Percentiles rank a stretch among this genome's conserved stretches.
phyloP scores from a whole-genome alignment of 805 yeast genomes.

The Candida anglica region DNA sequence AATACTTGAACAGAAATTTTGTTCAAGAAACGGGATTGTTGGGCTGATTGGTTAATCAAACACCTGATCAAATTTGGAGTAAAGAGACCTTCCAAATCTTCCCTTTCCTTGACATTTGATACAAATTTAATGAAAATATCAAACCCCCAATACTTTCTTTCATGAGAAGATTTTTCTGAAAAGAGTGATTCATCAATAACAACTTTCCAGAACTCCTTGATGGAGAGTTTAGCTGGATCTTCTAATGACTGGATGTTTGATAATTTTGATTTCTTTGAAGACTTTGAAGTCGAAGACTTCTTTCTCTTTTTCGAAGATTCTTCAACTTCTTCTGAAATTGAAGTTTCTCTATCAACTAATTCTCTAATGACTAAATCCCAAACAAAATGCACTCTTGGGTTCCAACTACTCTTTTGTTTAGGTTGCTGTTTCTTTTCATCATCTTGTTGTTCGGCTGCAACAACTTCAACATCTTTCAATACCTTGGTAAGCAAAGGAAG shows the following conservation, averaged over 20 bases:
- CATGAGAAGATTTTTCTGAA: conserved; percentile 71
- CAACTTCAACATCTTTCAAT: conserved; percentile 52
- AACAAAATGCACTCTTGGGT: conserved; percentile 69
- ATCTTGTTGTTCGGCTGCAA: conserved; percentile 32
- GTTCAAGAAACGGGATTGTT: conserved; percentile 59
- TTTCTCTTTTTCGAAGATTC: conserved; percentile 13
- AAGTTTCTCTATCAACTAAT: conserved; percentile 20
- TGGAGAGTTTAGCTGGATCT: conserved; percentile 16
- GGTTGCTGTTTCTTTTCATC: conserved; percentile 23
- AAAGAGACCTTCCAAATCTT: conserved; percentile 32
- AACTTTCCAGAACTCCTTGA: conserved; percentile 71
- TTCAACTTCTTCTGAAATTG: conserved; percentile 16
- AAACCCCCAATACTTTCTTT: conserved; percentile 84
- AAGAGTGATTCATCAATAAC: conserved; percentile 81
- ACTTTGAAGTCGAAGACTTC: conserved; percentile 19
- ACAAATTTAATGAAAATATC: conserved; percentile 59
- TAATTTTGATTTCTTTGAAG: conserved; percentile 14
- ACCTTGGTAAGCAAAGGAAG: conserved; percentile 57
- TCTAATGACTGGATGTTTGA: background rate
- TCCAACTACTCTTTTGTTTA: conserved; percentile 67
- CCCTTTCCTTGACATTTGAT: conserved; percentile 10
- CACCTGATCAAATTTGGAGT: conserved; percentile 68
- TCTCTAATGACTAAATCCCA: conserved; percentile 61
- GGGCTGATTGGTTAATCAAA: conserved; percentile 71
- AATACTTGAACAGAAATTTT: conserved; percentile 59